Evolutionary conservation across 2,329 filamentous ascomycete genomes (phyloP).

Genomic region (Botrytis squamosa): DNA sequence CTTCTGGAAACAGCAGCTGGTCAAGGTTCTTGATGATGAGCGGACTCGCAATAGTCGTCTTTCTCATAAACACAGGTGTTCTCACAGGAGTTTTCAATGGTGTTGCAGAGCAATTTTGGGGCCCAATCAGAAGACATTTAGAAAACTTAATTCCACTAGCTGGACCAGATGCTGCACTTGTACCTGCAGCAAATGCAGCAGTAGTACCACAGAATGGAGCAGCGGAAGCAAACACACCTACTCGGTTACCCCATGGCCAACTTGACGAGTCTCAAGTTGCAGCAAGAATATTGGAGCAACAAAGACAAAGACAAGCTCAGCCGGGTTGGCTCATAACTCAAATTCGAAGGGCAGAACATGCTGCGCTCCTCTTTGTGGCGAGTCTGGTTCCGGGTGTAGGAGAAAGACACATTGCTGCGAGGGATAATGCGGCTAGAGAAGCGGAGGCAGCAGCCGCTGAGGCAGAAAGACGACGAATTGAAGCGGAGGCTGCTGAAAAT

Average conservation of each 20-base stretch:
- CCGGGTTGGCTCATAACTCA: constrained; percentile 51
- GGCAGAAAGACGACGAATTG: constrained; percentile 21
- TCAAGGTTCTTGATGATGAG: constrained; percentile 57
- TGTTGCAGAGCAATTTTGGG: constrained; percentile 54
- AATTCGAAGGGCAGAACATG: constrained; percentile 56
- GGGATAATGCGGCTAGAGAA: constrained; percentile 37
- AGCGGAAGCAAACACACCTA: constrained; percentile 14
- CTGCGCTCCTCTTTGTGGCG: constrained; percentile 61
- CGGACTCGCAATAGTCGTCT: constrained; percentile 53
- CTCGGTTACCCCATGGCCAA: constrained; percentile 30
- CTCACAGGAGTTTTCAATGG: constrained; percentile 59
- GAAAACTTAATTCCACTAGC: constrained; percentile 59
- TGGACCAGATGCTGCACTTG: constrained; percentile 40
- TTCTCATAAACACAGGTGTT: constrained; percentile 59
- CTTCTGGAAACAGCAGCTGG: constrained; percentile 57
- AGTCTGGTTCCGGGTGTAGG: constrained; percentile 66
- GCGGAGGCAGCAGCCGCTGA: constrained; percentile 30
- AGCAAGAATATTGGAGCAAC: constrained; percentile 52
- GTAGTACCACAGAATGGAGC: constrained; percentile 34
- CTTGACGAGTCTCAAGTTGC: constrained; percentile 53
- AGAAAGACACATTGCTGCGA: constrained; percentile 57
- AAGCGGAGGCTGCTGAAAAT: constrained; percentile 24
- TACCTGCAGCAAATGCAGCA: constrained; percentile 38
- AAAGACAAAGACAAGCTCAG: constrained; percentile 43
- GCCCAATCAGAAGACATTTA: constrained; percentile 57